A percentile compares a stretch with the other conserved stretches of the same genome.
Conservation (phyloP, 2,329 filamentous ascomycete genomes). For the Phialophora chinensis region DNA sequence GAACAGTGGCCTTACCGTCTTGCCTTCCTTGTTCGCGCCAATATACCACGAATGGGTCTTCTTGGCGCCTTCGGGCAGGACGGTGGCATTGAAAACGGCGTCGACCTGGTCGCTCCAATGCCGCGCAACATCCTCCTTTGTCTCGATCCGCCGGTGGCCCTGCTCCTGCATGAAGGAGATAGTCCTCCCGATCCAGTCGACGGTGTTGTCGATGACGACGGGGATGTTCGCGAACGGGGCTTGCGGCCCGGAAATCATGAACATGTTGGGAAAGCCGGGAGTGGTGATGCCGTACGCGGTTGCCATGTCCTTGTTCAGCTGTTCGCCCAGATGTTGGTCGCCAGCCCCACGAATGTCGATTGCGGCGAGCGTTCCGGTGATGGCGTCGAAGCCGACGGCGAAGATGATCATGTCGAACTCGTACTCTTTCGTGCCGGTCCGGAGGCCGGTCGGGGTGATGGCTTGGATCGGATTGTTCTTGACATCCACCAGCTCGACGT, state of each 20-base stretch:
- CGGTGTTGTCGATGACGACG: constrained; percentile 58
- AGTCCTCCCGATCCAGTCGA: constrained; percentile 54
- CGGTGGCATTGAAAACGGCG: constrained; percentile 51
- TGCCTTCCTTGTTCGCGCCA: constrained; percentile 62
- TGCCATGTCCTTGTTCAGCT: constrained; percentile 43
- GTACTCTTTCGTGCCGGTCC: constrained; percentile 46
- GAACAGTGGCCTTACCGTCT: constrained; percentile 41
- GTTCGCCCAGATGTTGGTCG: constrained; percentile 37
- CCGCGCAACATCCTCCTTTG: constrained; percentile 51
- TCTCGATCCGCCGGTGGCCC: constrained; percentile 58
- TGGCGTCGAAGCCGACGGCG: constrained; percentile 52
- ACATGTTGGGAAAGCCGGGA: constrained; percentile 55
- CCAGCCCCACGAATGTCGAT: constrained; percentile 41
- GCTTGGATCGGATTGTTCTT: constrained; percentile 51
- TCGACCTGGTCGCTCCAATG: constrained; percentile 58
- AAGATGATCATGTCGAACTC: constrained; percentile 50
- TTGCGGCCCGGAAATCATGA: constrained; percentile 61
- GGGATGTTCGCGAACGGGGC: constrained; percentile 60
- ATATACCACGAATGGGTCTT: constrained; percentile 59
- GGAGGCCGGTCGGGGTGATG: constrained; percentile 50
- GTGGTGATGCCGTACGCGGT: constrained; percentile 52
- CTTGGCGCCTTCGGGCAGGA: constrained; percentile 54
- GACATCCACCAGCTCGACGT: constrained; percentile 56
- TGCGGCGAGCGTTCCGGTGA: constrained; percentile 49
- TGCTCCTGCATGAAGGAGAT: constrained; percentile 20